These are phyloP conservation scores for Austroboletus festivus DNA, from an alignment of 768 basidiomycete genomes.

Conservation along the genomic window DNA sequence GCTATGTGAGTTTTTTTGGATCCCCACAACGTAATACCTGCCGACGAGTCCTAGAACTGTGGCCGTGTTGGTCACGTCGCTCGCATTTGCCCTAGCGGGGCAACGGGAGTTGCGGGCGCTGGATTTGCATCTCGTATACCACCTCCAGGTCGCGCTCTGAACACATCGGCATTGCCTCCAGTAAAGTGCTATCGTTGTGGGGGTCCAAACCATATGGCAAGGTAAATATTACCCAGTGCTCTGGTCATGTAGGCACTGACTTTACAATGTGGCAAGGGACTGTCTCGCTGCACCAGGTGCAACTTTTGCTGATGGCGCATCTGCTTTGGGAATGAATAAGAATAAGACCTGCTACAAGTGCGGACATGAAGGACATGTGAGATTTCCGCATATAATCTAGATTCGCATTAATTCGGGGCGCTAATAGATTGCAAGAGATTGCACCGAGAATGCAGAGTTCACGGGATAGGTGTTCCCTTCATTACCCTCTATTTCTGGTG, in stretches of 20 bases:
- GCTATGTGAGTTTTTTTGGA: conserved; percentile 58
- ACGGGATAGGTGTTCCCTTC: conserved; percentile 37
- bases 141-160: conserved; percentile 71
- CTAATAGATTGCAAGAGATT: conserved; percentile 63
- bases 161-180: conserved; percentile 73
- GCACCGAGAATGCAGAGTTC: conserved; percentile 54
- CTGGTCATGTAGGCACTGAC: conserved; percentile 7
- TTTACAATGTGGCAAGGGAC: conserved; percentile 46
- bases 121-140: conserved; percentile 66
- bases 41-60: conserved; percentile 52
- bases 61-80: conserved; percentile 84
- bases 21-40: conserved; percentile 2
- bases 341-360: conserved; percentile 87
- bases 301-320: conserved; percentile 43
- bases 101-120: conserved; percentile 34
- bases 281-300: conserved; percentile 74
- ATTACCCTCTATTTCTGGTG: conserved; percentile 1
- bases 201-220: conserved; percentile 84
- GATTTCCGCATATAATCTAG: conserved; percentile 25
- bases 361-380: conserved; percentile 82
- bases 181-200: conserved; percentile 91
- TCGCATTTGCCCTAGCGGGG: conserved; percentile 61
- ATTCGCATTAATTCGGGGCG: conserved; percentile 5
- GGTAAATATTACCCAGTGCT: conserved; percentile 37
- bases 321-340: conserved; percentile 48